Percentiles rank a stretch among this genome's conserved stretches.
Evolutionary conservation across 1,284 basidiomycete genomes (phyloP).

Genomic region (Sparassis latifolia): DNA sequence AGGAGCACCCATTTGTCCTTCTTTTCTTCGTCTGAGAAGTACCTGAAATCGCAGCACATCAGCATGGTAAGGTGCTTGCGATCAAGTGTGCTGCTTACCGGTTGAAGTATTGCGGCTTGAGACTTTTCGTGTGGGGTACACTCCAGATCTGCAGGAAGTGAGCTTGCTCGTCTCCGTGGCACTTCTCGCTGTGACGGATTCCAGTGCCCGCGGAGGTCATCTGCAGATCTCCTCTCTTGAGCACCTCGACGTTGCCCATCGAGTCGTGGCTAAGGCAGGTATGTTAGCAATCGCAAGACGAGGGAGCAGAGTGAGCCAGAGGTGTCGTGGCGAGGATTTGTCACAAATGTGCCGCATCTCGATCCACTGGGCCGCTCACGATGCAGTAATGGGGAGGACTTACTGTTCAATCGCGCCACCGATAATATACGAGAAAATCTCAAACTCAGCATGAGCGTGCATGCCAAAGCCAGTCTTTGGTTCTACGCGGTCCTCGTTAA

Average conservation of each 20-base stretch:
- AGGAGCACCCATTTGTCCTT: conserved; percentile 58
- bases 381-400: conserved; percentile 10
- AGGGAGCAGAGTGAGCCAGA: no score
- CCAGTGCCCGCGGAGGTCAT: conserved; percentile 88
- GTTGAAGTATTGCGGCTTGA: conserved; percentile 77
- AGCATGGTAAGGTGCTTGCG: background rate
- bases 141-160: conserved; percentile 92
- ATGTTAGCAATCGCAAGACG: background rate
- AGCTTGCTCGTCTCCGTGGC: conserved; percentile 50
- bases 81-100: conserved; percentile 31
- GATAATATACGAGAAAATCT: conserved; percentile 89
- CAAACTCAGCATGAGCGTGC: conserved; percentile 81
- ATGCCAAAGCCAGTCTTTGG: conserved; percentile 78
- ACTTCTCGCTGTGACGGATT: conserved; percentile 78
- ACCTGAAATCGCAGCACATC: conserved; percentile 25
- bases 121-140: conserved; percentile 47
- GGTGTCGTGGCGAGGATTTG: no score
- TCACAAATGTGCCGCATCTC: no score
- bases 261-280: conserved; percentile 60
- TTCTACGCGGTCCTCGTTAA: conserved; percentile 90
- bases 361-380: no score
- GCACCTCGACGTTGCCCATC: conserved; percentile 85
- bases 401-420: conserved; percentile 77
- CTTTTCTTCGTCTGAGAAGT: conserved; percentile 82
- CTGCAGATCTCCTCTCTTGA: conserved; percentile 85